Conservation (phyloP, 768 basidiomycete species). For the Termitomyces sp. region DNA sequence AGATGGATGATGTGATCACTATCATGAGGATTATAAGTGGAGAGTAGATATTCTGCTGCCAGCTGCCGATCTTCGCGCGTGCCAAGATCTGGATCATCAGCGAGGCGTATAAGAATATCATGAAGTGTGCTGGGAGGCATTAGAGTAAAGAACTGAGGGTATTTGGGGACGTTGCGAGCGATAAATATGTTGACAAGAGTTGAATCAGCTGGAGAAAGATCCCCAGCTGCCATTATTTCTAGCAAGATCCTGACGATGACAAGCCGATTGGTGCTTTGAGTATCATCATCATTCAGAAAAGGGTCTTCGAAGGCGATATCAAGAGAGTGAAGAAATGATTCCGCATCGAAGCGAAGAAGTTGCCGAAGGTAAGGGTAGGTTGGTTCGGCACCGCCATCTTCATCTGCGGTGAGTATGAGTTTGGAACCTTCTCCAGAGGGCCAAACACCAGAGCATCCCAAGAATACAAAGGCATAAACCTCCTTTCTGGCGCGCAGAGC, state of each 20-base stretch:
- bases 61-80: conserved; percentile 94
- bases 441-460: conserved; percentile 74
- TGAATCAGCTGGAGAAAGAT: conserved; percentile 53
- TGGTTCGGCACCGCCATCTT: conserved; percentile 70
- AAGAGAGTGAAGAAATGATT: conserved; percentile 88
- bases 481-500: conserved; percentile 63
- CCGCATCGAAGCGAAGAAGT: conserved; percentile 84
- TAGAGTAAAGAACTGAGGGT: conserved; percentile 72
- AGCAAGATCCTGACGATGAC: conserved; percentile 80
- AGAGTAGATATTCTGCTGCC: conserved; percentile 90
- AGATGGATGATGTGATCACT: conserved; percentile 57
- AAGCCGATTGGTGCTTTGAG: conserved; percentile 63
- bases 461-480: conserved; percentile 82
- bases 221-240: conserved; percentile 60
- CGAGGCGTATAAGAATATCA: conserved; percentile 70
- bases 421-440: conserved; percentile 66
- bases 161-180: conserved; percentile 95
- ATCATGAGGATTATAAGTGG: conserved; percentile 84
- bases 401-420: conserved; percentile 70
- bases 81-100: conserved; percentile 65
- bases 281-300: conserved; percentile 79
- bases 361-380: conserved; percentile 88
- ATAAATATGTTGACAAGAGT: conserved; percentile 95
- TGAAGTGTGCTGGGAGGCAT: conserved; percentile 67
- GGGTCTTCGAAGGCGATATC: conserved; percentile 94